phyloP scores from a whole-genome alignment of 176 grass and related monocot species.

The Tillandsia leiboldiana region DNA sequence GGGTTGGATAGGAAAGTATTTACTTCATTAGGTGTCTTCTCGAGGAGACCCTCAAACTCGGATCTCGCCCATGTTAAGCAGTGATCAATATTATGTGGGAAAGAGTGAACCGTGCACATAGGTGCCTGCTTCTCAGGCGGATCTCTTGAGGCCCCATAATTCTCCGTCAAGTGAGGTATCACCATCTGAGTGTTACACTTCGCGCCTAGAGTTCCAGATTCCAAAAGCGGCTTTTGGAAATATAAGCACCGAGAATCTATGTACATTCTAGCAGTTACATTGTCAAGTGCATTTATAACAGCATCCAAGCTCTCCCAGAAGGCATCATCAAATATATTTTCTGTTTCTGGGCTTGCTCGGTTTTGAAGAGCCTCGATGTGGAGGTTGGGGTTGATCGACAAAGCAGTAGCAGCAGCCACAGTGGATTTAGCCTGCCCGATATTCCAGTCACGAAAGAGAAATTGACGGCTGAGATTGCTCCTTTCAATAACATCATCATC shows the following conservation, averaged over 20 bases:
- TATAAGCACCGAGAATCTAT: constrained; percentile 82
- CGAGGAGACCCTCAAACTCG: constrained; percentile 91
- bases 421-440: constrained; percentile 91
- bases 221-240: constrained; percentile 87
- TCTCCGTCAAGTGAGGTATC: constrained; percentile 85
- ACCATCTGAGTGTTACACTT: constrained; percentile 98
- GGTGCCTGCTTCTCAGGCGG: constrained; percentile 92
- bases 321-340: constrained; percentile 80
- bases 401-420: constrained; percentile 71
- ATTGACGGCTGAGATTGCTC: constrained; percentile 95
- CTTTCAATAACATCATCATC: constrained; percentile 97
- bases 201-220: constrained; percentile 81
- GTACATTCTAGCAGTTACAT: constrained; percentile 88
- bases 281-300: constrained; percentile 78
- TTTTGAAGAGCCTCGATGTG: constrained; percentile 77
- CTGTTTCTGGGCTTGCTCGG: constrained; percentile 83
- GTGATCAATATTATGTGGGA: constrained; percentile 94
- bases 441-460: constrained; percentile 93
- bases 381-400: constrained; percentile 61
- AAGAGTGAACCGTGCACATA: constrained; percentile 94
- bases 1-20: constrained; percentile 73
- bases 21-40: constrained; percentile 84
- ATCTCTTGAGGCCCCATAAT: constrained; percentile 92
- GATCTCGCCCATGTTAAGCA: constrained; percentile 87
- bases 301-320: constrained; percentile 85